Evolutionary conservation across 106 monocot genomes (phyloP).

Genomic region (Posidonia australis): DNA sequence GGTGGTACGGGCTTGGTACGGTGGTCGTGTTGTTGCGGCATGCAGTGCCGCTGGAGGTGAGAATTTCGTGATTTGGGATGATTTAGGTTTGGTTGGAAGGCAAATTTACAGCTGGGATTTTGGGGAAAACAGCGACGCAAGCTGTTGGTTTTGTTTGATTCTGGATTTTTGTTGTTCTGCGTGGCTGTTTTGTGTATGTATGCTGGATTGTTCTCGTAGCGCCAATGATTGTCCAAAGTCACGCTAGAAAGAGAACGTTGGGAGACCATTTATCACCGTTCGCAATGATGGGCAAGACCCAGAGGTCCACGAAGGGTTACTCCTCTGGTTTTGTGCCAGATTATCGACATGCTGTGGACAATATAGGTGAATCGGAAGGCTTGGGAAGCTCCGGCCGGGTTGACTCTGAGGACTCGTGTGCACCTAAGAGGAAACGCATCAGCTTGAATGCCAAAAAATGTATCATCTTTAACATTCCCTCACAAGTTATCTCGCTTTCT

Average conservation of each 20-base stretch:
- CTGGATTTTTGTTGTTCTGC: neutral
- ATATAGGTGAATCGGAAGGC: slow-evolving; percentile 19
- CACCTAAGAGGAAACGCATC: slow-evolving; percentile 14
- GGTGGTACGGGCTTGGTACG: neutral
- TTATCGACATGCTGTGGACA: slow-evolving; percentile 38
- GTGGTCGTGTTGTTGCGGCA: no score
- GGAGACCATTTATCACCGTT: slow-evolving; percentile 1
- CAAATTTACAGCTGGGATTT: neutral
- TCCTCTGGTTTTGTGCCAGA: slow-evolving; percentile 46
- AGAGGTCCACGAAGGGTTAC: slow-evolving; percentile 33
- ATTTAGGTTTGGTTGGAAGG: neutral
- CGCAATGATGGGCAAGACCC: slow-evolving; percentile 45
- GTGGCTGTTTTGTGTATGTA: neutral
- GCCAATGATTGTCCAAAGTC: neutral
- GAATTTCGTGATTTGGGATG: neutral
- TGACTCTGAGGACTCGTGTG: slow-evolving; percentile 17
- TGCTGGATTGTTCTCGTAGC: neutral
- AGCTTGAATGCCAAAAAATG: slow-evolving; percentile 10
- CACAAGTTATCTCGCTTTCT: slow-evolving; percentile 15
- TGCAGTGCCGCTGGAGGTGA: no score
- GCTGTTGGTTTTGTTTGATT: neutral
- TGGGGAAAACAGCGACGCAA: neutral
- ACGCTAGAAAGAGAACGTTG: neutral
- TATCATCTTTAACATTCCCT: slow-evolving; percentile 8
- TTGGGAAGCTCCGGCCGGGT: slow-evolving; percentile 17